Base-by-base conservation (phyloP, 164 flowering plant species). In the Annona cherimola region DNA sequence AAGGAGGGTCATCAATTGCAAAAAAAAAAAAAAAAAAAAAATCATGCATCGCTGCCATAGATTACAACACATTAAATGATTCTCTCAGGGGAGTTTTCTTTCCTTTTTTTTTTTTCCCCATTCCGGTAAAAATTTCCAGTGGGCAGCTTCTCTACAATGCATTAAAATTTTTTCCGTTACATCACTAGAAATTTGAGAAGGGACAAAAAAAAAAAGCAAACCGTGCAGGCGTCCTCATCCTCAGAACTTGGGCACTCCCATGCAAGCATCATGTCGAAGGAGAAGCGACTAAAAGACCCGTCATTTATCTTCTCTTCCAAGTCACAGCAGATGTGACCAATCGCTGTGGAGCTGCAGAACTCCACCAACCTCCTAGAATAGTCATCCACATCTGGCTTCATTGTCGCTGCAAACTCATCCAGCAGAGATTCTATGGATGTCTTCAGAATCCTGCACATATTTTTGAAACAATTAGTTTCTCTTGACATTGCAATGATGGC, bases 221-320 rank as follows among this genome's bases (percentile, higher is more conserved):
- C 88, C 77, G 46, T 42, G 45, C 71, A 40, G 3, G 84, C 55
- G 26, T 84, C 82, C 61, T 89, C 86, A 45, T 86, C 86, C 0
- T 67, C 64, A 2, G 86, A 74, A 72, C 78, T 83, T 14, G 97
- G 94, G 73, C 41, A 81, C 77, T 89, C 91, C 98, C 96, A 91
- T 26, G 98, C 91, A 55, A 91, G 89, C 98, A 93, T 95, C 92
- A 90, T 87, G 74, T 91, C 95, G 45, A 87, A 96, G 2, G 92
- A 87, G 75, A 93, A 78, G 40, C 94, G 84, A 76, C 88, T 89
- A 57, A 87, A 91, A 0, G 85, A 82, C 4, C 90, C 92, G 79
- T 91, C 87, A 55, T 35, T 69, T n/a, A 90, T 86, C 64, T 73
- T 82, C 77, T 88, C 91, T 26, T 81, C 81, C 26, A 88, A 65